Evolutionary conservation across 257 asterid genomes (phyloP).

Genomic region (Solanum okadae): DNA sequence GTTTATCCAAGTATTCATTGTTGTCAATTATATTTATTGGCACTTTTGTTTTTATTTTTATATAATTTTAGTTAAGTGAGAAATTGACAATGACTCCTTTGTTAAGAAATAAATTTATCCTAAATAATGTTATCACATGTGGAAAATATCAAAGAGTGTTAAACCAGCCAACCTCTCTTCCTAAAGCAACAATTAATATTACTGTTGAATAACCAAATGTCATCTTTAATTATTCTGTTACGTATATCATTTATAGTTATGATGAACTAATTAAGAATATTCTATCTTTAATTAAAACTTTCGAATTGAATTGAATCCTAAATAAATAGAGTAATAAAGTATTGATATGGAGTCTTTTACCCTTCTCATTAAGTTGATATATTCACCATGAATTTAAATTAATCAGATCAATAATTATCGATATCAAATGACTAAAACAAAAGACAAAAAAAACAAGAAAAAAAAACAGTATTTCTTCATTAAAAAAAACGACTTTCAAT

Average conservation of each 20-base stretch:
- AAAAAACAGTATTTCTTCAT: not conserved
- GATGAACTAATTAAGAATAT: not conserved
- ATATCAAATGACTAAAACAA: no score
- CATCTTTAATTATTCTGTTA: not conserved
- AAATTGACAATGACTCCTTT: not conserved
- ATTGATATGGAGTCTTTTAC: not conserved
- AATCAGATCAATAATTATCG: accelerated
- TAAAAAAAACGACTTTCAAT: not conserved
- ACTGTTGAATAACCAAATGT: not conserved
- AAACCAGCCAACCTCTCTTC: not conserved
- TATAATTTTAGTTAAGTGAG: not conserved
- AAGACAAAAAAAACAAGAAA: not conserved
- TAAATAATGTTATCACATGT: not conserved
- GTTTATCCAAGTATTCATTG: not conserved
- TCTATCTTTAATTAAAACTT: not conserved
- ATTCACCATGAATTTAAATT: accelerated
- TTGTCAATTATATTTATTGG: not conserved
- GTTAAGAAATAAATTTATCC: not conserved
- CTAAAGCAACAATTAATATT: not conserved
- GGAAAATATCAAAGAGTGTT: not conserved
- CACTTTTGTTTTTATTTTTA: no score
- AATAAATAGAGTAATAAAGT: not conserved
- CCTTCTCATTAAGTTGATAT: accelerated
- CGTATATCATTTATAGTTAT: not conserved
- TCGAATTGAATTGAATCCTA: accelerated